phyloP scores from a whole-genome alignment of 2,329 filamentous ascomycete genomes.

The Fusarium tjaetaba region DNA sequence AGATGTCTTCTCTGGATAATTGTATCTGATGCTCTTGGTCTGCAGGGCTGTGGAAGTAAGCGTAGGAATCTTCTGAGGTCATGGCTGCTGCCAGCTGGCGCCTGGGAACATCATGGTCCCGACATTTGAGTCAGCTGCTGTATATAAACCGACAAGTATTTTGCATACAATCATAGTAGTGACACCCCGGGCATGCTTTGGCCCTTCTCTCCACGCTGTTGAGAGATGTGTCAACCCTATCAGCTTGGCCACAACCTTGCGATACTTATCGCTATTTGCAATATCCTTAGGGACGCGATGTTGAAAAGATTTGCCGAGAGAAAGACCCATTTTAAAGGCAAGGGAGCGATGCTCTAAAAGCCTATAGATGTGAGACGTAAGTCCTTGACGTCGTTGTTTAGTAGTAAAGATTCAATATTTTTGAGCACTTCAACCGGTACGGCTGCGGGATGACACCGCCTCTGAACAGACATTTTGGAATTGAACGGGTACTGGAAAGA shows the following conservation, averaged over 20 bases:
- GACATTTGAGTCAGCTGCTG: neutral
- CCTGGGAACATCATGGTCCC: neutral
- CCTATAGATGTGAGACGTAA: neutral
- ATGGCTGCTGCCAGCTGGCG: neutral
- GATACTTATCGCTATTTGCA: slow-evolving; percentile 49
- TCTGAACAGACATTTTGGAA: neutral
- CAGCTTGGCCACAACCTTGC: slow-evolving; percentile 48
- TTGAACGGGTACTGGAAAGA: neutral
- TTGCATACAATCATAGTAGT: too few species aligned
- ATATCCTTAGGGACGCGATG: slow-evolving; percentile 50
- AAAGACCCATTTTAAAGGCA: slow-evolving; percentile 46
- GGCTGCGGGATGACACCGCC: too few species aligned
- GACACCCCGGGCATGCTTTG: neutral
- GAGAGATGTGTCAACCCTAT: slow-evolving; percentile 49
- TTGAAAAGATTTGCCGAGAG: slow-evolving; percentile 53
- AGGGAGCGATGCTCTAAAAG: neutral
- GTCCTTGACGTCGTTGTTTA: slow-evolving; percentile 15
- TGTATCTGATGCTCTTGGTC: slow-evolving; percentile 47
- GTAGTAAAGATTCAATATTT: neutral
- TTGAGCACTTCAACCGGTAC: slow-evolving; percentile 3
- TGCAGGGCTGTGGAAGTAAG: slow-evolving; percentile 47
- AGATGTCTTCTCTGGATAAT: slow-evolving; percentile 39
- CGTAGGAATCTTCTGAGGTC: slow-evolving; percentile 24
- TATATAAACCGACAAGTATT: neutral
- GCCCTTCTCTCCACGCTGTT: neutral